These are phyloP conservation scores for Lepiota subincarnata DNA, from an alignment of 768 basidiomycete species.

Conservation along the genomic window DNA sequence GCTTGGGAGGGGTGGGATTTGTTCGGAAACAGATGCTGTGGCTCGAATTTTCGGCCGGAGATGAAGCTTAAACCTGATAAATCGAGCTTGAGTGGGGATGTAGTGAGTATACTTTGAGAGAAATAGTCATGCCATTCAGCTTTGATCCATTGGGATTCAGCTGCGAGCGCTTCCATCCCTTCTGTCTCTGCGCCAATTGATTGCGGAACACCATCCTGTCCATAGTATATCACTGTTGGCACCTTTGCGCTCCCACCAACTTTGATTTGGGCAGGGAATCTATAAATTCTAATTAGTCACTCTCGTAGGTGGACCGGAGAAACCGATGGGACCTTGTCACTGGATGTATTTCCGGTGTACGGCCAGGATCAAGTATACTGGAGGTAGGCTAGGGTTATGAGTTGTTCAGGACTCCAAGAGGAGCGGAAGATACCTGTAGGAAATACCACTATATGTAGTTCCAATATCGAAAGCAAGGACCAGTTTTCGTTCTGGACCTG, in stretches of 20 bases:
- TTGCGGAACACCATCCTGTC: slow-evolving; percentile 27
- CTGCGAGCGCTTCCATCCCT: slow-evolving; percentile 31
- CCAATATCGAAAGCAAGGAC: slow-evolving; percentile 40
- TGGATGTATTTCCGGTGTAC: slow-evolving; percentile 19
- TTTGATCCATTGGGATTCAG: slow-evolving; percentile 42
- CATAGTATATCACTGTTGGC: slow-evolving; percentile 45
- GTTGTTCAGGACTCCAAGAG: not conserved
- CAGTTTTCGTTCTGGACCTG: slow-evolving; percentile 25
- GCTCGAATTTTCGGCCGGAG: slow-evolving; percentile 13
- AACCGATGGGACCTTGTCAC: slow-evolving; percentile 18
- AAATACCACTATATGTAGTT: slow-evolving; percentile 39
- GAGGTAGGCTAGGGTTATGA: not conserved
- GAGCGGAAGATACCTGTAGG: slow-evolving; percentile 25
- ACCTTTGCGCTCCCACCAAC: slow-evolving; percentile 43
- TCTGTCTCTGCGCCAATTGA: slow-evolving; percentile 44
- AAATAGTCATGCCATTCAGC: slow-evolving; percentile 39
- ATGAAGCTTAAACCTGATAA: slow-evolving; percentile 26
- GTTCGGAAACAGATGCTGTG: not conserved
- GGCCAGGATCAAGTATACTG: slow-evolving; percentile 37
- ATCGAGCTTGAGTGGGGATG: slow-evolving; percentile 8
- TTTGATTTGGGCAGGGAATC: slow-evolving; percentile 41
- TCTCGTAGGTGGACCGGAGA: not conserved
- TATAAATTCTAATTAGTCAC: slow-evolving; percentile 13
- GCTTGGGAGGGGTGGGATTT: slow-evolving; percentile 27
- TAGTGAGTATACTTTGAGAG: not conserved